A percentile compares a stretch with the other conserved stretches of the same genome.
Conservation (phyloP, 2,329 filamentous ascomycete species). For the Alternaria burnsii region DNA sequence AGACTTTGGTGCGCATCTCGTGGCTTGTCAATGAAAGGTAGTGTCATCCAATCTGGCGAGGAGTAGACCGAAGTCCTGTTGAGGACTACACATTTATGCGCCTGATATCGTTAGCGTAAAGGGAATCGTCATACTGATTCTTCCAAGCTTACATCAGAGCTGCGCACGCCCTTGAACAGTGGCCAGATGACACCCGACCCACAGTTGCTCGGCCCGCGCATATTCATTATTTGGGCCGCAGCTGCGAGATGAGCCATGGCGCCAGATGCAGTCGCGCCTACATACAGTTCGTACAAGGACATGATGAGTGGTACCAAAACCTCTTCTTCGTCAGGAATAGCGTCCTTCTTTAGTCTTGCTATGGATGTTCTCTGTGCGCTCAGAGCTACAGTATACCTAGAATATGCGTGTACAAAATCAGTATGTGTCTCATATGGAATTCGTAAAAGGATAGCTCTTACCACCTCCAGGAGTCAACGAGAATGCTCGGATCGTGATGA, state of each 20-base stretch:
- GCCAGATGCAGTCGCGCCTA: constrained; percentile 38
- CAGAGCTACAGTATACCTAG: constrained; percentile 41
- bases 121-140: fast-evolving
- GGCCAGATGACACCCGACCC: constrained; percentile 32
- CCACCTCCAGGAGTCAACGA: constrained; percentile 43
- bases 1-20: constrained; percentile 40
- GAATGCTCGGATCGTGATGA: constrained; percentile 38
- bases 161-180: constrained; percentile 42
- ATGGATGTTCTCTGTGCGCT: constrained; percentile 36
- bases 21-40: constrained; percentile 34
- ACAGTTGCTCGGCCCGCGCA: constrained; percentile 42
- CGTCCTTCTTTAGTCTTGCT: constrained; percentile 18
- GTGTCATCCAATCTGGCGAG: constrained; percentile 38
- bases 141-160: constrained; percentile 35
- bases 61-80: constrained; percentile 41
- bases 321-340: constrained; percentile 41
- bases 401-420: too few species aligned
- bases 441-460: too few species aligned
- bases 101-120: constrained; percentile 27
- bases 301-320: constrained; percentile 42
- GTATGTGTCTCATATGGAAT: too few species aligned
- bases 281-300: constrained; percentile 42
- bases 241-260: constrained; percentile 42
- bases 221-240: constrained; percentile 40
- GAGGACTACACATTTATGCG: constrained; percentile 37